Evolutionary conservation across 2,329 filamentous ascomycete genomes (phyloP).

Genomic region (Fusarium dlaminii): DNA sequence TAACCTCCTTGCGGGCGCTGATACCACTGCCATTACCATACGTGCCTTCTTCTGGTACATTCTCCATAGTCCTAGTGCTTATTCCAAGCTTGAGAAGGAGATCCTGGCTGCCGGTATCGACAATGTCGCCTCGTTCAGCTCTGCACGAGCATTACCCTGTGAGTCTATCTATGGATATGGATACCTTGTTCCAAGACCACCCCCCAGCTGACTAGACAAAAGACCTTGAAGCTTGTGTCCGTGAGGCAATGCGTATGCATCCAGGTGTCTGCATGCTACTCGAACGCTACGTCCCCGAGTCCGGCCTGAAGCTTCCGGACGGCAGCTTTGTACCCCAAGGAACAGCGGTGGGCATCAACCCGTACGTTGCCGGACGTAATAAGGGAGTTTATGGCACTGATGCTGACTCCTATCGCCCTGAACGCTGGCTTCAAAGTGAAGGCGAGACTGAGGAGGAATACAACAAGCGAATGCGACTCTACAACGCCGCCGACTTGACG

Average conservation of each 20-base stretch:
- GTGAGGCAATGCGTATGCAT: constrained; percentile 59
- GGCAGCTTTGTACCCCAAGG: constrained; percentile 49
- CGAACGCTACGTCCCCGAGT: constrained; percentile 56
- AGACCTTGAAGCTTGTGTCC: constrained; percentile 56
- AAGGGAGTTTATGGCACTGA: constrained; percentile 56
- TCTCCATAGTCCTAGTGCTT: constrained; percentile 45
- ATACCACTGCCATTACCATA: too few species aligned
- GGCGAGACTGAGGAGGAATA: constrained; percentile 38
- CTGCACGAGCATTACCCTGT: constrained; percentile 29
- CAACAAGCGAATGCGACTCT: constrained; percentile 45
- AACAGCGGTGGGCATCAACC: constrained; percentile 54
- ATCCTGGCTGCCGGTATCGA: constrained; percentile 15
- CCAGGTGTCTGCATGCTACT: constrained; percentile 56
- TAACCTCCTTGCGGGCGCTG: too few species aligned
- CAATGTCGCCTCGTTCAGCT: constrained; percentile 20
- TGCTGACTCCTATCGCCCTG: constrained; percentile 56
- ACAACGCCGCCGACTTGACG: constrained; percentile 49
- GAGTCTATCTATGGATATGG: not conserved
- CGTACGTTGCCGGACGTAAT: constrained; percentile 53
- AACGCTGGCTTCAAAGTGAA: constrained; percentile 55
- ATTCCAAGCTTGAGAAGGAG: constrained; percentile 35
- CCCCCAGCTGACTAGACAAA: not conserved
- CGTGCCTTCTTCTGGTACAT: constrained; percentile 48
- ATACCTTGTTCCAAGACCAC: not conserved
- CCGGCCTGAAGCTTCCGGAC: constrained; percentile 48